Evolutionary conservation across 2,329 filamentous ascomycete species (phyloP).

Genomic region (Neonectria magnoliae): DNA sequence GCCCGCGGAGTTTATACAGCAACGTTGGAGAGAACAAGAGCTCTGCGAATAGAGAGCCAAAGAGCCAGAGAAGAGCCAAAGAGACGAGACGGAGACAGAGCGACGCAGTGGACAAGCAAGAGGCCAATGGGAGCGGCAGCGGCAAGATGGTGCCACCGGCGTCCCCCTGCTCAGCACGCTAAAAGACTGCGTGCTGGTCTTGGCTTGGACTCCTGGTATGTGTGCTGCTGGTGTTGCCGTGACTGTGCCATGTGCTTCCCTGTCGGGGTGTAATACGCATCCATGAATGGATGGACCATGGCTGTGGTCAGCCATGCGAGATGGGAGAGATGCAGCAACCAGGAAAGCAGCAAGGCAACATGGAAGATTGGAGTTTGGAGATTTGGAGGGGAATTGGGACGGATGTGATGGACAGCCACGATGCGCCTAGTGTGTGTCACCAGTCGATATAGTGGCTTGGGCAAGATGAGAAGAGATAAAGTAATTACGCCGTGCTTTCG

Average conservation of each 20-base stretch:
- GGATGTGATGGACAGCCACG: constrained; percentile 20
- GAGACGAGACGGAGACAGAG: constrained; percentile 16
- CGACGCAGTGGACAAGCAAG: constrained; percentile 14
- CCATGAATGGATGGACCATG: neutral
- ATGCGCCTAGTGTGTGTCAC: constrained; percentile 22
- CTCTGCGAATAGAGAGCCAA: neutral
- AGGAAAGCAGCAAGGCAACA: neutral
- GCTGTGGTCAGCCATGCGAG: constrained; percentile 1
- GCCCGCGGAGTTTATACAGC: neutral
- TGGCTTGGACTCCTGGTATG: neutral
- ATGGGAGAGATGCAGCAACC: neutral
- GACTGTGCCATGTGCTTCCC: neutral
- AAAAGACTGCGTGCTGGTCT: constrained; percentile 15
- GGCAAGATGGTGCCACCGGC: constrained; percentile 21
- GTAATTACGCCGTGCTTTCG: neutral
- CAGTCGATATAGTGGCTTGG: constrained; percentile 17
- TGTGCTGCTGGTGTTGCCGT: constrained; percentile 1
- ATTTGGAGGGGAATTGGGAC: constrained; percentile 7
- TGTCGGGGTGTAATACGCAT: neutral
- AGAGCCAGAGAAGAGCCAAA: constrained; percentile 2
- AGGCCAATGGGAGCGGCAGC: constrained; percentile 20
- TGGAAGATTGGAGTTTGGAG: constrained; percentile 19
- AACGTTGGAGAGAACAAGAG: neutral
- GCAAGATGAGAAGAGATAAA: neutral
- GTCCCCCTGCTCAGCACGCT: constrained; percentile 11